Conservation (phyloP, 164 flowering plant species). For the Nelumbo lutea region DNA sequence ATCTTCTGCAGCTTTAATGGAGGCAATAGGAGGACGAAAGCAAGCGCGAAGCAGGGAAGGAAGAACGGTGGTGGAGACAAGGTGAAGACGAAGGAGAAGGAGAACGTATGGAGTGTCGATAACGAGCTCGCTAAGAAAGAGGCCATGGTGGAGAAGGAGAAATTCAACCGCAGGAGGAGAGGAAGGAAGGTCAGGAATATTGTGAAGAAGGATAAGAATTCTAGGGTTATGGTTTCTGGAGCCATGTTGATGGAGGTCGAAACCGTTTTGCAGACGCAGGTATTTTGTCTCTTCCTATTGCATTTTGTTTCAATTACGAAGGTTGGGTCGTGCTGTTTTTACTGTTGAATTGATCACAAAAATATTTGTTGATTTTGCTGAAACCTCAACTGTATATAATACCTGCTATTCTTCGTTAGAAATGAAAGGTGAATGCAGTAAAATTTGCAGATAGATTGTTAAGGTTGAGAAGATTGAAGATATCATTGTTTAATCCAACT, state of each 20-base stretch:
- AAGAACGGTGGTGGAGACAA: slow-evolving; percentile 10
- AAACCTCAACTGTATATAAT: too few species aligned
- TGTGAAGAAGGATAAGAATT: slow-evolving; percentile 24
- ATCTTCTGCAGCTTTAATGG: slow-evolving; percentile 24
- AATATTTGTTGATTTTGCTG: too few species aligned
- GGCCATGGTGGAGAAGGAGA: slow-evolving; percentile 18
- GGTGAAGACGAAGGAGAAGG: slow-evolving; percentile 48
- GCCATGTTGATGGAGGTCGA: slow-evolving; percentile 88
- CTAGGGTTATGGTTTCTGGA: slow-evolving; percentile 56
- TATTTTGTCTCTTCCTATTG: slow-evolving; percentile 10
- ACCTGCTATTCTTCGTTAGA: too few species aligned
- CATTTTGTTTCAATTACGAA: neutral
- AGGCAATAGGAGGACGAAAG: slow-evolving; percentile 15
- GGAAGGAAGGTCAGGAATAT: slow-evolving; percentile 35
- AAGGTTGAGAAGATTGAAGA: neutral
- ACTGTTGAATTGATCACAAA: neutral
- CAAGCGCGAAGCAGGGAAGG: slow-evolving; percentile 10
- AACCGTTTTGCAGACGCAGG: slow-evolving; percentile 90
- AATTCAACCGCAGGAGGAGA: slow-evolving; percentile 23
- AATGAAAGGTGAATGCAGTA: too few species aligned
- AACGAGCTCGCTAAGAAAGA: slow-evolving; percentile 48
- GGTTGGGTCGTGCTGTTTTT: neutral
- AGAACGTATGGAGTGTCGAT: slow-evolving; percentile 92
- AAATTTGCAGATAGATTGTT: too few species aligned
- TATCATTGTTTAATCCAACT: neutral